A percentile compares a stretch with the other conserved stretches of the same genome.
These are phyloP conservation scores for Fonsecaea multimorphosa DNA, from an alignment of 2,329 filamentous ascomycete species.

Conservation along the genomic window DNA sequence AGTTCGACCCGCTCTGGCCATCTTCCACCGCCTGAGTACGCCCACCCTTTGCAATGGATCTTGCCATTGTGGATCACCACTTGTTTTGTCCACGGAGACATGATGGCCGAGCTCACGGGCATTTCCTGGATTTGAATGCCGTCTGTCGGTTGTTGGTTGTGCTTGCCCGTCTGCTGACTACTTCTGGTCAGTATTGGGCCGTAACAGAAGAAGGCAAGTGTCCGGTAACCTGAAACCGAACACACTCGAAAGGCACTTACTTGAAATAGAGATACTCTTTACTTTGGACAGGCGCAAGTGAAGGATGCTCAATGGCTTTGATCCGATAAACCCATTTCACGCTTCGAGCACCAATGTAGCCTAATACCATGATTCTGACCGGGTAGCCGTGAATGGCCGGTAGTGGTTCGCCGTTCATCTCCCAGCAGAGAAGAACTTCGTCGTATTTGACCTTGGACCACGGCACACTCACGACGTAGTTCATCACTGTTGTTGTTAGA, in stretches of 20 bases:
- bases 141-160: slow-evolving; percentile 65
- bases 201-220: too few species aligned
- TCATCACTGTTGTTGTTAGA: slow-evolving; percentile 50
- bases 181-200: background rate
- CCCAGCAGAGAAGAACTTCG: slow-evolving; percentile 72
- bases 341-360: slow-evolving; percentile 70
- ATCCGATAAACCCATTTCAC: slow-evolving; percentile 66
- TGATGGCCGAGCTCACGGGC: slow-evolving; percentile 71
- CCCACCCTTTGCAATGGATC: slow-evolving; percentile 67
- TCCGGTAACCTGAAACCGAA: too few species aligned
- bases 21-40: slow-evolving; percentile 63
- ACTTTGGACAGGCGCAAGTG: slow-evolving; percentile 66
- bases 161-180: slow-evolving; percentile 68
- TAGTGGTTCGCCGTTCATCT: slow-evolving; percentile 71
- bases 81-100: slow-evolving; percentile 66
- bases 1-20: slow-evolving; percentile 70
- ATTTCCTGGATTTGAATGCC: slow-evolving; percentile 74
- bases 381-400: slow-evolving; percentile 71
- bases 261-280: slow-evolving; percentile 73
- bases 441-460: slow-evolving; percentile 68
- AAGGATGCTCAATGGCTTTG: slow-evolving; percentile 64
- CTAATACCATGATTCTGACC: slow-evolving; percentile 66
- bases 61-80: slow-evolving; percentile 65
- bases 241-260: background rate
- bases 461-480: slow-evolving; percentile 71